phyloP scores from a whole-genome alignment of 148 eudicot genomes.

The Drosera capensis region DNA sequence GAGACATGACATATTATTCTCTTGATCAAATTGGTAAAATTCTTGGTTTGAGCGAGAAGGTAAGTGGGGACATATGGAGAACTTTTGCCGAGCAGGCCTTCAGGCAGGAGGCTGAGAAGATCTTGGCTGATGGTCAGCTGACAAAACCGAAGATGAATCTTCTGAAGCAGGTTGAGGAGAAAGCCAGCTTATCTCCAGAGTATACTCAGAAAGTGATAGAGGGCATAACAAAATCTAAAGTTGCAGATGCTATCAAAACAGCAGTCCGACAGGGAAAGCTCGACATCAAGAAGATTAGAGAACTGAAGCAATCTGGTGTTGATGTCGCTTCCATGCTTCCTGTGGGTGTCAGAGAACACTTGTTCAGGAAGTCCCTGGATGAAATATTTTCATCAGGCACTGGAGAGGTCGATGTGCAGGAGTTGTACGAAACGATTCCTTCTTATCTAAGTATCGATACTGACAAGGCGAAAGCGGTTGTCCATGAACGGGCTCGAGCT shows the following conservation, averaged over 20 bases:
- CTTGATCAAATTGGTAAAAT: slow-evolving; percentile 70
- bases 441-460: slow-evolving; percentile 53
- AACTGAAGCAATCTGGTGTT: slow-evolving; percentile 61
- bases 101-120: slow-evolving; percentile 75
- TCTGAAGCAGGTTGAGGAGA: slow-evolving; percentile 59
- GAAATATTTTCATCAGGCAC: slow-evolving; percentile 85
- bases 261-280: slow-evolving; percentile 77
- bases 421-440: slow-evolving; percentile 73
- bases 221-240: slow-evolving; percentile 57
- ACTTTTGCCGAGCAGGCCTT: slow-evolving; percentile 78
- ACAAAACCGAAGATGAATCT: slow-evolving; percentile 58
- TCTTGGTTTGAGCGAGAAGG: slow-evolving; percentile 52
- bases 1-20: slow-evolving; percentile 57
- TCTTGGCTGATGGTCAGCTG: slow-evolving; percentile 78
- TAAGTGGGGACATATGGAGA: slow-evolving; percentile 65
- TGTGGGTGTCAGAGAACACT: slow-evolving; percentile 51
- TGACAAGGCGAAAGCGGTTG: slow-evolving; percentile 55
- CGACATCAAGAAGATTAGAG: slow-evolving; percentile 60
- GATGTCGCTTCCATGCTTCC: slow-evolving; percentile 56
- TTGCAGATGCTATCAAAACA: slow-evolving; percentile 70
- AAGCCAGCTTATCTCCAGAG: slow-evolving; percentile 75
- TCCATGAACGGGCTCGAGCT: slow-evolving; percentile 60
- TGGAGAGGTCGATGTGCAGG: slow-evolving; percentile 83
- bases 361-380: slow-evolving; percentile 62
- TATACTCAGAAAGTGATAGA: slow-evolving; percentile 76